Conservation (phyloP, 768 basidiomycete species). For the Chiua virens region DNA sequence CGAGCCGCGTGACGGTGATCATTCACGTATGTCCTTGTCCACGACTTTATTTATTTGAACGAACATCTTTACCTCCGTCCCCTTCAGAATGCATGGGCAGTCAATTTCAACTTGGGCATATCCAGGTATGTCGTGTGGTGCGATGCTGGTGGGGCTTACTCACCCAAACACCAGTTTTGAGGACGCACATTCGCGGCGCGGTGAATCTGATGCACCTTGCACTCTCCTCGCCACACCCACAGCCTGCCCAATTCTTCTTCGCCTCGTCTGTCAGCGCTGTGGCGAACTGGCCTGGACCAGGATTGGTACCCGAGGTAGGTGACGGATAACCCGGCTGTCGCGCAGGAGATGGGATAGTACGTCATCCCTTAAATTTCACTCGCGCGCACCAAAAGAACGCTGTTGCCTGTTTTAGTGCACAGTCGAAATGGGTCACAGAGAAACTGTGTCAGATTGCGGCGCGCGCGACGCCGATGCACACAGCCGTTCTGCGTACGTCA, state of each 20-base stretch:
- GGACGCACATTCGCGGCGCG: conserved; percentile 47
- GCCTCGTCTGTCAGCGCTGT: conserved; percentile 46
- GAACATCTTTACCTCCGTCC: background rate
- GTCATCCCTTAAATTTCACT: background rate
- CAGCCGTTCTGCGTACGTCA: conserved; percentile 22
- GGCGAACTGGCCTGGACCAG: conserved; percentile 20
- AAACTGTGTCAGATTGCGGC: conserved; percentile 48
- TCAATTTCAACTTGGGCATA: conserved; percentile 49
- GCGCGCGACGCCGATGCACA: conserved; percentile 20
- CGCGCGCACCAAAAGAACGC: too few relatives aligned
- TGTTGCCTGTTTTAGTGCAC: conserved; percentile 13
- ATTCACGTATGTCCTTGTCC: conserved; percentile 39
- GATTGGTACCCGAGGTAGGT: conserved; percentile 23
- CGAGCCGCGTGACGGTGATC: conserved; percentile 39
- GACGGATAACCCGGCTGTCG: conserved; percentile 24
- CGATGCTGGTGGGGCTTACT: background rate
- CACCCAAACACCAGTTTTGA: conserved; percentile 34
- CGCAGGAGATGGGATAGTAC: conserved; percentile 36
- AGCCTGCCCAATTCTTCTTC: conserved; percentile 47
- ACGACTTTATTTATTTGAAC: too few relatives aligned
- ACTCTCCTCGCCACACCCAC: conserved; percentile 34
- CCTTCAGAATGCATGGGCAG: conserved; percentile 53
- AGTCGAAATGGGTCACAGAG: conserved; percentile 55
- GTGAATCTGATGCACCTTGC: conserved; percentile 51
- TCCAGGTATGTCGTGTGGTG: conserved; percentile 14